Conservation (phyloP, 148 eudicot genomes). For the Chenopodium berlandieri region DNA sequence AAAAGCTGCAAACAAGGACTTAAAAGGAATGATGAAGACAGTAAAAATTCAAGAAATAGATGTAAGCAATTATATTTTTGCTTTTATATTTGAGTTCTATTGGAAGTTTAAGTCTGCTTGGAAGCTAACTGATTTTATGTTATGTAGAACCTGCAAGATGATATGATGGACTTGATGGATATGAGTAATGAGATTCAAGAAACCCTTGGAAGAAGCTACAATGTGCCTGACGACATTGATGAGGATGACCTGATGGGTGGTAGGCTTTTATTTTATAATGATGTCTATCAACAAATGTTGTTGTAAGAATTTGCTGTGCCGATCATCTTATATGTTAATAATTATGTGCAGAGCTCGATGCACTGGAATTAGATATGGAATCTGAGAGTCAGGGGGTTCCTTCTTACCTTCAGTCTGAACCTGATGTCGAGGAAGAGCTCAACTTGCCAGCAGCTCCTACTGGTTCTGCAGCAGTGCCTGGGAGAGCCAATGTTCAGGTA, state of each 20-base stretch:
- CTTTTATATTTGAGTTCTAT: neutral
- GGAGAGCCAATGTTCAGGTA: constrained; percentile 72
- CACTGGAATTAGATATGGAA: constrained; percentile 89
- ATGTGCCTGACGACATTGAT: constrained; percentile 93
- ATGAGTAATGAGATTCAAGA: constrained; percentile 93
- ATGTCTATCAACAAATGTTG: neutral
- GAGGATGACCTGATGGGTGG: constrained; percentile 97
- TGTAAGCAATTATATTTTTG: constrained; percentile 38
- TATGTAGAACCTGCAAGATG: constrained; percentile 90
- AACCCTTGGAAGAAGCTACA: constrained; percentile 90
- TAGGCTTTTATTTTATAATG: constrained; percentile 26
- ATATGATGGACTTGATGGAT: constrained; percentile 96
- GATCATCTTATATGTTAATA: neutral
- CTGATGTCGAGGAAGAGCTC: constrained; percentile 67
- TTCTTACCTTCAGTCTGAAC: constrained; percentile 86
- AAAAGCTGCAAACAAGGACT: constrained; percentile 89
- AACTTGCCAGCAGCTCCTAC: constrained; percentile 88
- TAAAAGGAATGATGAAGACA: constrained; percentile 99
- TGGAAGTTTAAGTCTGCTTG: constrained; percentile 9
- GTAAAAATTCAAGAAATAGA: constrained; percentile 93
- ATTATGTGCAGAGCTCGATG: constrained; percentile 75
- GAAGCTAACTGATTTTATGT: neutral
- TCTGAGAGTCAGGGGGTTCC: constrained; percentile 86
- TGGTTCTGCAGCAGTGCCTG: constrained; percentile 58
- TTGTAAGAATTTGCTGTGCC: neutral